phyloP scores from a whole-genome alignment of 1,284 basidiomycete species.

The Pyrrhoderma noxium region DNA sequence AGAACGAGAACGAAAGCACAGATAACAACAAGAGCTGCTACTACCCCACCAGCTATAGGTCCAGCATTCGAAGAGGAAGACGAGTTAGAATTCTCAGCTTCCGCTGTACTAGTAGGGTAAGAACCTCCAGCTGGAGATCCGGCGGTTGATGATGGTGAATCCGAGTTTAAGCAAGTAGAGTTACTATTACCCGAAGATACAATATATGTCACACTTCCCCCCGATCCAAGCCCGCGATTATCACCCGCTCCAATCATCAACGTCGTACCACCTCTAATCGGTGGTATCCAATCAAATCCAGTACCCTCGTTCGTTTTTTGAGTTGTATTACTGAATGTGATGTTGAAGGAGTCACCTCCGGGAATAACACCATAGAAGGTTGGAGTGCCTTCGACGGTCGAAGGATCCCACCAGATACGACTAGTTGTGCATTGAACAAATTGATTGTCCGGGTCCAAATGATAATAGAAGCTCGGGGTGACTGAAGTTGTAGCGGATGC shows the following conservation, averaged over 20 bases:
- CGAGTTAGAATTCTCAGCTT: slow-evolving; percentile 20
- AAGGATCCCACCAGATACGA: slow-evolving; percentile 55
- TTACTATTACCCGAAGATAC: slow-evolving; percentile 37
- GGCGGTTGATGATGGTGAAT: slow-evolving; percentile 67
- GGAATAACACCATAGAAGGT: slow-evolving; percentile 69
- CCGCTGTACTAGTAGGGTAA: slow-evolving; percentile 49
- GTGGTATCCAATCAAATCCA: slow-evolving; percentile 64
- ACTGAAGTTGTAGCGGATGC: slow-evolving; percentile 37
- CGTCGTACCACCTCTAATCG: slow-evolving; percentile 54
- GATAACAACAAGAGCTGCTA: slow-evolving; percentile 52
- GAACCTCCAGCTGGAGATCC: slow-evolving; percentile 68
- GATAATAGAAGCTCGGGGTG: slow-evolving; percentile 50
- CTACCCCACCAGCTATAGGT: slow-evolving; percentile 59
- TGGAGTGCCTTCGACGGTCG: slow-evolving; percentile 44
- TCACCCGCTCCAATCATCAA: slow-evolving; percentile 63
- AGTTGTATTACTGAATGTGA: slow-evolving; percentile 43
- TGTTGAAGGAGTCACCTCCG: slow-evolving; percentile 64
- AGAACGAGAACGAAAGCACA: slow-evolving; percentile 36
- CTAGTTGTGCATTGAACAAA: slow-evolving; percentile 54
- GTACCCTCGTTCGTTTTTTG: slow-evolving; percentile 38
- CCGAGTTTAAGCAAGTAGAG: slow-evolving; percentile 45
- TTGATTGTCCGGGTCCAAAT: slow-evolving; percentile 49
- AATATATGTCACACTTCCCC: slow-evolving; percentile 52
- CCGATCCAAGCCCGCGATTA: slow-evolving; percentile 54
- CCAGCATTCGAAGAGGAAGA: slow-evolving; percentile 41